phyloP scores from a whole-genome alignment of 2,329 filamentous ascomycete species.

The Zalaria obscura region DNA sequence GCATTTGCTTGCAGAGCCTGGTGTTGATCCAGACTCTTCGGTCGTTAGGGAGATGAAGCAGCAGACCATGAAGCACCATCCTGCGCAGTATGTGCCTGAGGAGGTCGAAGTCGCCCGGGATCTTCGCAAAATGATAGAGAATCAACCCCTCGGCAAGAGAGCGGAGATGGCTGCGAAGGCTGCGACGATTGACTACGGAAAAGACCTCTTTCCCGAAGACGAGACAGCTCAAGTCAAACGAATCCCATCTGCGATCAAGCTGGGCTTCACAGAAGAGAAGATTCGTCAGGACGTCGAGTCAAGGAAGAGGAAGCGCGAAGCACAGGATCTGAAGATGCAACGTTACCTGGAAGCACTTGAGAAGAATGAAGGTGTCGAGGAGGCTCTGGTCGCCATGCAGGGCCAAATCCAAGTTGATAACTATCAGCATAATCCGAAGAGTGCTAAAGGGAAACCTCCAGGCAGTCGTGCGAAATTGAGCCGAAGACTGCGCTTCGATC shows the following conservation, averaged over 20 bases:
- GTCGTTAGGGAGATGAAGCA: constrained; percentile 34
- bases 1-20: constrained; percentile 33
- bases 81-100: constrained; percentile 29
- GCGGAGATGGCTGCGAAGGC: too few relatives aligned
- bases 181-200: too few relatives aligned
- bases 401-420: constrained; percentile 10
- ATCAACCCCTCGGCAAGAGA: not conserved
- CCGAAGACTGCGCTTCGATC: not conserved
- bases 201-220: constrained; percentile 12
- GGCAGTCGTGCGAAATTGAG: not conserved
- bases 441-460: not conserved
- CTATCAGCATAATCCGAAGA: constrained; percentile 9
- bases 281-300: constrained; percentile 1
- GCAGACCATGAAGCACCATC: constrained; percentile 32
- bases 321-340: constrained; percentile 5
- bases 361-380: constrained; percentile 7
- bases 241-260: constrained; percentile 1
- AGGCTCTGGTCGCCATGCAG: constrained; percentile 2
- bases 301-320: constrained; percentile 5
- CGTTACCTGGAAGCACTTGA: constrained; percentile 3
- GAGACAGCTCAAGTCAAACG: constrained; percentile 1
- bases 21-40: constrained; percentile 29
- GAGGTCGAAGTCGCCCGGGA: constrained; percentile 24
- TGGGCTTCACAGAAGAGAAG: constrained; percentile 7
- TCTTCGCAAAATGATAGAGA: constrained; percentile 7